Evolutionary conservation across 768 basidiomycete species (phyloP).

Genomic region (Collybia nuda): DNA sequence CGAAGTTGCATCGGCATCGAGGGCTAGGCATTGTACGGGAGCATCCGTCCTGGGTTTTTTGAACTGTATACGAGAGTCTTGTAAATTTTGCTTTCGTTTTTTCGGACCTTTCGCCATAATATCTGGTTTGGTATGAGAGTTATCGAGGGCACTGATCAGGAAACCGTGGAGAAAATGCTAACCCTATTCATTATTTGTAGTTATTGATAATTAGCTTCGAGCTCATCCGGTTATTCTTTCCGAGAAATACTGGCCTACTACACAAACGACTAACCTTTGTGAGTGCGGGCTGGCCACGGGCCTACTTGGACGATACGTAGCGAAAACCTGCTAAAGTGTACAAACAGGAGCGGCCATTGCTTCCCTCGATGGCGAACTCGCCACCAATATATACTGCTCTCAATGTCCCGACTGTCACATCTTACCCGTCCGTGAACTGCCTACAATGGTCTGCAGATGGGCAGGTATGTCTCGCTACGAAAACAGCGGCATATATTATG

Average conservation of each 20-base stretch:
- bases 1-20: neutral
- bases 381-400: constrained; percentile 47
- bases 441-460: constrained; percentile 79
- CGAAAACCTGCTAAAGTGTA: no score
- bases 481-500: constrained; percentile 66
- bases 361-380: neutral
- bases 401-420: constrained; percentile 57
- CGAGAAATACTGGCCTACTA: no score
- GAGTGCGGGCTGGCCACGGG: no score
- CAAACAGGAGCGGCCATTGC: no score
- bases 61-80: constrained; percentile 1
- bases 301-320: no score
- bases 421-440: constrained; percentile 55
- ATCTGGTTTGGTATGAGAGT: no score
- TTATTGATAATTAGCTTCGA: no score
- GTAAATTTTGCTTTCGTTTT: constrained; percentile 19
- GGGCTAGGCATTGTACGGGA: neutral
- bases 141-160: no score
- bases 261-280: no score
- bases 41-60: constrained; percentile 16
- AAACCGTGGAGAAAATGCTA: no score
- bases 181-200: no score
- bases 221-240: no score
- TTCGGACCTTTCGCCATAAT: constrained; percentile 13
- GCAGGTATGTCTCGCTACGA: constrained; percentile 66